Evolutionary conservation across 805 yeast genomes (phyloP), one percentile per base, ranked within the genome.

Genomic region (Ogataea degrootiae): DNA sequence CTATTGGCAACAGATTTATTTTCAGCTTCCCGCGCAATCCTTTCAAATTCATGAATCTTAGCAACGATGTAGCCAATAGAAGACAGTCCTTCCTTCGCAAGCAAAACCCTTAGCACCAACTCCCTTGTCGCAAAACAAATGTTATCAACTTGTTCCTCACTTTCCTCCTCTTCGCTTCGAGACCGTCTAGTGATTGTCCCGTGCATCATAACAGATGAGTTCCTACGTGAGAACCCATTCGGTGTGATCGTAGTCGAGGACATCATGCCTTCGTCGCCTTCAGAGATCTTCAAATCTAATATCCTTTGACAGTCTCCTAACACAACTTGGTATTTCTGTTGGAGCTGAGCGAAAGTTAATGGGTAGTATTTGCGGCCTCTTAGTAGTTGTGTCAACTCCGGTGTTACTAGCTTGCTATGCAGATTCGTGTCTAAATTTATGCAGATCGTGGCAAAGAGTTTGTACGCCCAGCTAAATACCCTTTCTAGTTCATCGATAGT

Each of bases 391-490:
- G 37, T 34, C 21, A 53, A 39, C 31, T 47, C 53, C 5, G 39
- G 22, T 1, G 47, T 51, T 16, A 40, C 34, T 37, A 53, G 37
- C 26, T 38, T 34, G 9, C 38, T 17, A n/a, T 53, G 59, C 1
- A 41, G 22, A 4, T 37, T 34, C 6, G 41, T 35, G 31, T 42
- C 42, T 12, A 55, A 36, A 17, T 44, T 45, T 5, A 34, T 9
- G 36, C 53, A 41, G 8, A 53, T 41, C 14, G 41, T 37, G 11
- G 41, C 48, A 43, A 53, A 53, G 3, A 53, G 41, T 42, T 47
- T 53, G 49, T 55, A 55, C 8, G 51, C 49, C 59, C 59, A 55
- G 38, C 52, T 44, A 19, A 53, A 41, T 9, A 53, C 43, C 16
- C 59, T 42, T 34, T 55, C 55, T 39, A 51, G 26, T n/a, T 52